Evolutionary conservation across 2,329 filamentous ascomycete species (phyloP), one percentile per base, ranked within the genome.

Genomic region (Alternaria ethzedia): DNA sequence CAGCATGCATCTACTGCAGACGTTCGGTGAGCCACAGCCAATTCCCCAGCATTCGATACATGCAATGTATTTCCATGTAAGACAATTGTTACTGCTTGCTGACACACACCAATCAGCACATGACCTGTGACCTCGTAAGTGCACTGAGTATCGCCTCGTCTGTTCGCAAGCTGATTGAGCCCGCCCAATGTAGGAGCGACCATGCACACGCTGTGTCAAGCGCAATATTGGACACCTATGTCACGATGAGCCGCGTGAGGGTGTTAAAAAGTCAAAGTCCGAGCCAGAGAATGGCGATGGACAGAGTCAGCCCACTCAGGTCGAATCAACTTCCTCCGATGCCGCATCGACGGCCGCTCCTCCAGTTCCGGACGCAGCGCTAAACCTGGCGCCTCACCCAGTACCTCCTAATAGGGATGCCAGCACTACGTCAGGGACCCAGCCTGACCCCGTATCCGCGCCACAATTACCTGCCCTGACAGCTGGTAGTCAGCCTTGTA

Each of bases 181-280:
- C 71, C 73, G 26, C 49, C 49, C 12, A 71, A 78, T 76, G 75
- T 81, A 96, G 93, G 93, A 97, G 85, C 91, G 96, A 79, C 96
- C 96, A 76, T 99, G 96, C 87, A 95, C 93, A 75, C 89, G 96
- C 83, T 99, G 96, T 85, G 93, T 98, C 83, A 99, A 98, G 84
- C 91, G 96, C 78, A 97, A 97, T 83, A 99, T 99, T 81, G 96
- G 95, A 75, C 96, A 99, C 82, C 87, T 99, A 70, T 99, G 96
- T 82, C 96, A 97, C 84, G 96, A 99, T 82, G 96, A 98, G 82
- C 95, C 94, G 71, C 90, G 95, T 81, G 95, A 99, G 77, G 70
- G 70, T 71, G 88, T 90, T 64, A 97, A 96, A 82, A 95, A 94
- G 82, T 83, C 87, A 73, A 97, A 95, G 83, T 81, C 81, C 43